Conservation (phyloP, 352 stramenopile genomes). For the Globisporangium polare region DNA sequence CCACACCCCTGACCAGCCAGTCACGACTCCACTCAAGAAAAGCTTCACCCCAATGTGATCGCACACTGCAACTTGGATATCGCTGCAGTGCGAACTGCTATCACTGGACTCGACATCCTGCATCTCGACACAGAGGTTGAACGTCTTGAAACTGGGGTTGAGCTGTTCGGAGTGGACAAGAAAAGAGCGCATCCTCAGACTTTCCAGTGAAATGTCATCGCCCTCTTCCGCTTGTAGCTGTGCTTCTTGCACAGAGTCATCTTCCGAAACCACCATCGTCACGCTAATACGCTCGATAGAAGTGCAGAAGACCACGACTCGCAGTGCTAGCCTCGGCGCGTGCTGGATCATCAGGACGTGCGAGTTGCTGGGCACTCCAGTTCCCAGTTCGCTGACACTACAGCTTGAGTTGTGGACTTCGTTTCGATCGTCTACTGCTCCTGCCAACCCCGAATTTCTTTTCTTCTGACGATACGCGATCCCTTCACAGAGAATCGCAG, state of each 20-base stretch:
- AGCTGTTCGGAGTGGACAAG: constrained; percentile 5
- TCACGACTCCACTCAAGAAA: constrained; percentile 28
- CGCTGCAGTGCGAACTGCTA: not conserved
- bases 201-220: not conserved
- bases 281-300: not conserved
- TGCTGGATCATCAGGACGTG: constrained; percentile 7
- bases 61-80: constrained; percentile 32
- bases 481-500: constrained; percentile 23
- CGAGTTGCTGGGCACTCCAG: not conserved
- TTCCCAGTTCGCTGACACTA: not conserved
- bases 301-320: not conserved
- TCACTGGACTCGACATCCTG: not conserved
- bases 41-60: constrained; percentile 28
- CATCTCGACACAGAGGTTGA: not conserved
- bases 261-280: not conserved
- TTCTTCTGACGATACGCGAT: constrained; percentile 7
- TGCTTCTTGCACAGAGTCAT: not conserved
- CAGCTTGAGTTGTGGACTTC: too few species aligned
- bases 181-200: not conserved
- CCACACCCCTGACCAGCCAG: constrained; percentile 23
- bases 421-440: not conserved
- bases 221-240: not conserved
- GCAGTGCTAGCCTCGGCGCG: not conserved
- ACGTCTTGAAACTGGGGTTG: not conserved
- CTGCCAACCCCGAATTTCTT: not conserved